Conservation (phyloP, 1,284 basidiomycete genomes). For the Boletus nobilissimus region DNA sequence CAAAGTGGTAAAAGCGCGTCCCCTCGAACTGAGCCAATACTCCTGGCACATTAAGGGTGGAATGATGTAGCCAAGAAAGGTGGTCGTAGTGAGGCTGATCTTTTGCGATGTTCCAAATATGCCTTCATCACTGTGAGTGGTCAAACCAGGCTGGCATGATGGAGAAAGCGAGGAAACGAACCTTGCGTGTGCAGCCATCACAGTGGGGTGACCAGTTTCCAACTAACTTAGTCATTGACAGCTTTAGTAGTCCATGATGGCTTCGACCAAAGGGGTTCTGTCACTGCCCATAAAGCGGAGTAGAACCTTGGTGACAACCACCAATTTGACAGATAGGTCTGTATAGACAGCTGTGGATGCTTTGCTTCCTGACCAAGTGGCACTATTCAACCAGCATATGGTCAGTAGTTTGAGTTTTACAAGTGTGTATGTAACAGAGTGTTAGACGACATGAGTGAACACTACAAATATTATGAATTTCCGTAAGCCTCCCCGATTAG, state of each 20-base stretch:
- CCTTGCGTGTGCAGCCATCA: conserved; percentile 8
- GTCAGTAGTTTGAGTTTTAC: no score
- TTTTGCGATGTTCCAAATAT: conserved; percentile 25
- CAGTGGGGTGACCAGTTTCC: background rate
- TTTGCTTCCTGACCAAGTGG: no score
- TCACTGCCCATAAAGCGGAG: background rate
- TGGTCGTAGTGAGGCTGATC: conserved; percentile 19
- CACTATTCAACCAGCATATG: no score
- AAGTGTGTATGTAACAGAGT: no score
- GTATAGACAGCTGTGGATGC: no score
- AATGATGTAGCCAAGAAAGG: conserved; percentile 31
- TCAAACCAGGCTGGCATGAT: background rate
- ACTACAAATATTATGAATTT: no score
- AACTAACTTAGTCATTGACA: background rate
- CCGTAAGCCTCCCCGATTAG: no score
- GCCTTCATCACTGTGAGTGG: background rate
- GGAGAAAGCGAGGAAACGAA: background rate
- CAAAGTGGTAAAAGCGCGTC: conserved; percentile 37
- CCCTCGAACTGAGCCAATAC: conserved; percentile 44
- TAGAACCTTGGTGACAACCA: background rate
- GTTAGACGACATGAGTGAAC: no score
- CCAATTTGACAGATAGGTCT: no score
- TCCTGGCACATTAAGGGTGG: conserved; percentile 29
- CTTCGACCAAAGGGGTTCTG: background rate
- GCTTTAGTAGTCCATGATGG: background rate